Evolutionary conservation across 2,329 filamentous ascomycete genomes (phyloP).

Genomic region (Colletotrichum falcatum): DNA sequence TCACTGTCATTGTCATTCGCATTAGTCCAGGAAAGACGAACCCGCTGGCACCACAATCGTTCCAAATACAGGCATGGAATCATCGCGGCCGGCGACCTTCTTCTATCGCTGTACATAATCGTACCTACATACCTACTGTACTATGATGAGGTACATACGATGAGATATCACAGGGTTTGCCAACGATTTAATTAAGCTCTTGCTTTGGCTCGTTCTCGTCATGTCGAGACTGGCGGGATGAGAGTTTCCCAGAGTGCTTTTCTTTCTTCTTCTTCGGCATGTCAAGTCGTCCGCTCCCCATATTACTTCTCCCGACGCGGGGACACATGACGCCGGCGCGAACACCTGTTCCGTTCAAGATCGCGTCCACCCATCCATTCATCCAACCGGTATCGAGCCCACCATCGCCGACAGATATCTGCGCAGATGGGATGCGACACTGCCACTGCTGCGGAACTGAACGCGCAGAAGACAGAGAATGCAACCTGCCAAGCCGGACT

Average conservation of each 20-base stretch:
- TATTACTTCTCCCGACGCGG: background rate
- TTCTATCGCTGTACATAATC: background rate
- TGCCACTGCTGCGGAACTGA: constrained; percentile 23
- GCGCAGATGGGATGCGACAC: constrained; percentile 10
- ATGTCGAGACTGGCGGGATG: constrained; percentile 9
- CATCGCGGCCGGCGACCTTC: background rate
- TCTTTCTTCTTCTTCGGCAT: background rate
- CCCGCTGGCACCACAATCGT: constrained; percentile 3
- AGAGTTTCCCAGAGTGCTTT: background rate
- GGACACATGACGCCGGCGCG: too few species aligned
- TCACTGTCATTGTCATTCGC: constrained; percentile 36
- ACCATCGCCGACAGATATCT: background rate
- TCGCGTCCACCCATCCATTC: too few species aligned
- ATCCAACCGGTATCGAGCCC: background rate
- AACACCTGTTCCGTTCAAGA: too few species aligned
- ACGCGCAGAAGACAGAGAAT: background rate
- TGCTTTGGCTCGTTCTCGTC: constrained; percentile 16
- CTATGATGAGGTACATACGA: background rate
- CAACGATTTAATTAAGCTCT: constrained; percentile 31
- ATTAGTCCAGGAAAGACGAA: constrained; percentile 38
- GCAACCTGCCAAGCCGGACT: constrained; percentile 30
- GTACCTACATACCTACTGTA: too few species aligned
- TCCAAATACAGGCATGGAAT: background rate
- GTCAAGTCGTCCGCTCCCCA: constrained; percentile 11
- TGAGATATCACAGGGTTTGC: background rate